Evolutionary conservation across 805 yeast species (phyloP), one percentile per base, ranked within the genome.

Genomic region (Suhomyces pyralidae): DNA sequence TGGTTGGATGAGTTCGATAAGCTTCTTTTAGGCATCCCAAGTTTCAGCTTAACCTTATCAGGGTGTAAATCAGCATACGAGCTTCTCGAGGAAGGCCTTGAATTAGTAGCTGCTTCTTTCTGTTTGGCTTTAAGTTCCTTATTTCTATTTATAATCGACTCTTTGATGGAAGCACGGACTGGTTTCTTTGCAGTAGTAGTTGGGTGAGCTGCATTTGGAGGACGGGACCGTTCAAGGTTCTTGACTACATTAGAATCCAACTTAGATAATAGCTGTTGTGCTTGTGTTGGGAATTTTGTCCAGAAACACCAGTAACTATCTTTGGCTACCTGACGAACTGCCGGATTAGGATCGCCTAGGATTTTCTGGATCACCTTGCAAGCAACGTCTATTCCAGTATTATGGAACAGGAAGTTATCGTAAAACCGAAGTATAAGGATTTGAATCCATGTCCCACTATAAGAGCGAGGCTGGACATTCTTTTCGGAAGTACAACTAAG

Each of bases 261-360:
- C 42, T 51, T 52, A 14, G 53, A 30, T 2, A 76, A 57, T 8
- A 82, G 54, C 14, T 55, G 57, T 14, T 78, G 81, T 0, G 84
- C 87, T 12, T 73, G 69, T 0, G 67, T 61, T 0, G 89, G 87
- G 69, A 82, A 86, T 6, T 77, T 61, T 19, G 72, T 74, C 58
- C 77, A 78, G 51, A 82, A 79, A 12, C 80, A 73, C 97, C 97
- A 92, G 61, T 79, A 93, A 0, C 90, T 77, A 2, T 76, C 72
- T 64, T 96, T 80, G 73, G 86, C 88, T 0, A 82, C 73, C 60
- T 84, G 96, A 57, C 97, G 78, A 0, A 89, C 97, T 0, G 81
- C 72, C 0, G 92, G 90, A 53, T 87, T 86, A 0, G 97, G 89
- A 65, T 92, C 98, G 0, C 81, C 64, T 0, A 94, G 71, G 19